A percentile compares a stretch with the other conserved stretches of the same genome.
Evolutionary conservation across 768 basidiomycete species (phyloP).

Genomic region (Postia placenta): DNA sequence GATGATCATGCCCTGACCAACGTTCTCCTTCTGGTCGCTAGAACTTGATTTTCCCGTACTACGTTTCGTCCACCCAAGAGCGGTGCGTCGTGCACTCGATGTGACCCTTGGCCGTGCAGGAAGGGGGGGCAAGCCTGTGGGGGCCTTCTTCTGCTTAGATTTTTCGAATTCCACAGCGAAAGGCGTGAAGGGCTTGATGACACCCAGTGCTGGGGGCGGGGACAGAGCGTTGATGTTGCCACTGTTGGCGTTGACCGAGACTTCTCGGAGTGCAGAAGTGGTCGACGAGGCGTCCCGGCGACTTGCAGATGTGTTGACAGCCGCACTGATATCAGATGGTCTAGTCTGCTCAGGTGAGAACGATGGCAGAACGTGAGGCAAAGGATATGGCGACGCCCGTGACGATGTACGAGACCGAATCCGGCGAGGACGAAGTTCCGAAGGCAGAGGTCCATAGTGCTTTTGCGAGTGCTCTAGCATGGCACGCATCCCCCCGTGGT

Average conservation of each 20-base stretch:
- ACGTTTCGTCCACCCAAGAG: constrained; percentile 61
- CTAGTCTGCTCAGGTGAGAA: constrained; percentile 37
- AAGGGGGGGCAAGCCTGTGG: constrained; percentile 20
- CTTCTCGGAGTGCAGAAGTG: constrained; percentile 34
- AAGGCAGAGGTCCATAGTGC: constrained; percentile 68
- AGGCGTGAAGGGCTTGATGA: constrained; percentile 39
- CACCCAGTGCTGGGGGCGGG: constrained; percentile 31
- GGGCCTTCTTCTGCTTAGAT: constrained; percentile 31
- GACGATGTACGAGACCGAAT: constrained; percentile 64
- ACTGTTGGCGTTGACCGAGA: constrained; percentile 29
- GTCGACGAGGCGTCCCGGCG: constrained; percentile 12
- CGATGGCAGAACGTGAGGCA: constrained; percentile 39
- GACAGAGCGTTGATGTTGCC: constrained; percentile 20
- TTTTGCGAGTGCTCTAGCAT: constrained; percentile 67
- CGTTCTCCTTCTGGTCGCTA: constrained; percentile 41
- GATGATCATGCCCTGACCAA: constrained; percentile 33
- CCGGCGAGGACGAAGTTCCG: constrained; percentile 58
- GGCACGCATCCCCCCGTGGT: constrained; percentile 64
- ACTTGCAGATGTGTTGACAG: not conserved
- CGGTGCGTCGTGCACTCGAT: constrained; percentile 49
- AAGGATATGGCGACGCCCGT: constrained; percentile 69
- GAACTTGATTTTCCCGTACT: constrained; percentile 40
- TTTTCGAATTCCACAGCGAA: constrained; percentile 29
- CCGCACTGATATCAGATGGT: constrained; percentile 16
- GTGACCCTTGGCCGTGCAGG: constrained; percentile 43